A percentile compares a stretch with the other conserved stretches of the same genome.
Conservation (phyloP, 371 early-diverging fungal genomes). For the Coemansia sp. region DNA sequence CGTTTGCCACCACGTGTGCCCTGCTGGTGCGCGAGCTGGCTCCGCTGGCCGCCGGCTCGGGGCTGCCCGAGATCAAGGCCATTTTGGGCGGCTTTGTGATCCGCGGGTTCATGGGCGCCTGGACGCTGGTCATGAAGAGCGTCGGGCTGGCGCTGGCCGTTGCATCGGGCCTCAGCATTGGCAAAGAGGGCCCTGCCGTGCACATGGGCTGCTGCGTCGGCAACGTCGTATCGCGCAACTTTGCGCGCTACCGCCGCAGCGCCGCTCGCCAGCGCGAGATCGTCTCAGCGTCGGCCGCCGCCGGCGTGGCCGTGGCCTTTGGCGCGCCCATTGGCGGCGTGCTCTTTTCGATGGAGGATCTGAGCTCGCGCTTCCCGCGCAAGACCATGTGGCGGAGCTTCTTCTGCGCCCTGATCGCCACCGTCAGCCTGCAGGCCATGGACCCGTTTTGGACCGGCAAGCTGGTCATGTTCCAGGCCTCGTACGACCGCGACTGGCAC, state of each 20-base stretch:
- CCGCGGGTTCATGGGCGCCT: conserved; percentile 79
- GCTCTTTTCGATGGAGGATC: conserved; percentile 86
- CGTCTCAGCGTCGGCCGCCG: conserved; percentile 82
- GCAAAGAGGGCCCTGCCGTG: conserved; percentile 96
- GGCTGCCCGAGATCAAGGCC: conserved; percentile 94
- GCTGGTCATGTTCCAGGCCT: conserved; percentile 88
- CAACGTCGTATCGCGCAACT: conserved; percentile 76
- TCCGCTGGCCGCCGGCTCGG: conserved; percentile 82
- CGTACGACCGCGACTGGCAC: conserved; percentile 83
- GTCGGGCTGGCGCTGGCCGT: conserved; percentile 81
- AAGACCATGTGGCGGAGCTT: conserved; percentile 90
- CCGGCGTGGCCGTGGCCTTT: conserved; percentile 92
- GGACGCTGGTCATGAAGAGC: conserved; percentile 84
- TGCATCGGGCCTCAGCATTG: conserved; percentile 79
- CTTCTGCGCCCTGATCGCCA: conserved; percentile 87
- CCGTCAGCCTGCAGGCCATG: conserved; percentile 75
- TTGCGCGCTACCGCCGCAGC: conserved; percentile 79
- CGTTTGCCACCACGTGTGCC: conserved; percentile 42
- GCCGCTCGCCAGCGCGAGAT: conserved; percentile 81
- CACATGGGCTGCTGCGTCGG: conserved; percentile 91
- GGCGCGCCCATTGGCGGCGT: conserved; percentile 96
- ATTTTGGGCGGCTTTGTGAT: conserved; percentile 93
- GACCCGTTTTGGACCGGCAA: conserved; percentile 91
- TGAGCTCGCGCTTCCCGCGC: conserved; percentile 87
- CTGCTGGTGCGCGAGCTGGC: conserved; percentile 46